These are phyloP conservation scores for Jackrogersella multiformis DNA, from an alignment of 495 filamentous ascomycete genomes.

Conservation along the genomic window DNA sequence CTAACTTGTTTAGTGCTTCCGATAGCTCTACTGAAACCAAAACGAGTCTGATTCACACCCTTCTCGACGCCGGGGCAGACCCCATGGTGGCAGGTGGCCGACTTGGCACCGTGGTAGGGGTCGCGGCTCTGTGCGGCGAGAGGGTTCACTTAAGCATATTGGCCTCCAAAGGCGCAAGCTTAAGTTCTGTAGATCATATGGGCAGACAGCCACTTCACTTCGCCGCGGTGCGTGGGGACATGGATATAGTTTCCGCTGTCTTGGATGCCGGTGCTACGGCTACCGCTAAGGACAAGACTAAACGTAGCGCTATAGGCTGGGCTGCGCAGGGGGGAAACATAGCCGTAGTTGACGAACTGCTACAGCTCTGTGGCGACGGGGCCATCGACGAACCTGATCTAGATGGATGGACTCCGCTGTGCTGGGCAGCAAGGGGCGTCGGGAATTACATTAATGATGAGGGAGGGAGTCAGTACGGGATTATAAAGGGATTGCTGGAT, in stretches of 20 bases:
- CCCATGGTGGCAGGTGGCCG: constrained; percentile 12
- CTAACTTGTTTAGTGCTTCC: no score
- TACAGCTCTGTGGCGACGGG: not conserved
- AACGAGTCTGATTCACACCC: constrained; percentile 11
- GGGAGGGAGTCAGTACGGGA: not conserved
- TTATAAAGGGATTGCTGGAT: constrained; percentile 23
- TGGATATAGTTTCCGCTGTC: constrained; percentile 19
- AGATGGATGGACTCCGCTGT: constrained; percentile 40
- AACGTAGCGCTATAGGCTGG: constrained; percentile 18
- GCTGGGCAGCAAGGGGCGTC: constrained; percentile 23
- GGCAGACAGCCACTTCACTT: constrained; percentile 31
- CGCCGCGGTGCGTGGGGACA: not conserved
- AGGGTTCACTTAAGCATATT: constrained; percentile 6
- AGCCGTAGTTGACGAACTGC: constrained; percentile 8
- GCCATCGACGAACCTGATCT: constrained; percentile 23
- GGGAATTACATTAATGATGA: not conserved
- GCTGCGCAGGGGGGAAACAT: constrained; percentile 22
- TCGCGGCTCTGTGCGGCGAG: not conserved
- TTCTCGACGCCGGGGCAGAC: constrained; percentile 31
- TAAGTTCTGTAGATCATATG: constrained; percentile 11
- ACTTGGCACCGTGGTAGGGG: constrained; percentile 8
- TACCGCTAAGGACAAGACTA: constrained; percentile 13
- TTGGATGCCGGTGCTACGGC: constrained; percentile 13
- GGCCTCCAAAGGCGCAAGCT: constrained; percentile 20
- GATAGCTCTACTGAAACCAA: not conserved